Evolutionary conservation across 1,284 basidiomycete species (phyloP), one percentile per base, ranked within the genome.

Genomic region (Kwoniella shivajii): DNA sequence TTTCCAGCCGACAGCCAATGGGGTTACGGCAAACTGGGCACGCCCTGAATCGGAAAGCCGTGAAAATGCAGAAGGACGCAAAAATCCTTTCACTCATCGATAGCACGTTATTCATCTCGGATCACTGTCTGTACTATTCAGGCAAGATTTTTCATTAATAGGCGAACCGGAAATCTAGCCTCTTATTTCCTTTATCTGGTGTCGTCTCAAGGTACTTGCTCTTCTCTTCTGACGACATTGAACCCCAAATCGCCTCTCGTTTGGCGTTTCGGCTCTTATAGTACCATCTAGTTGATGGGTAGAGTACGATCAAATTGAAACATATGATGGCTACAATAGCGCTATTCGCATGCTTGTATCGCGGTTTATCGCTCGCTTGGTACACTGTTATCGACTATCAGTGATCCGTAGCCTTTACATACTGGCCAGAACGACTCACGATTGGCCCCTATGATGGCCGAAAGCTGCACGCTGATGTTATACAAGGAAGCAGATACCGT

Each of bases 391-490:
- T n/a, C n/a, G n/a, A n/a, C n/a, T n/a, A n/a, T n/a, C n/a, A n/a
- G n/a, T n/a, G n/a, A n/a, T n/a, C n/a, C n/a, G n/a, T n/a, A n/a
- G n/a, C n/a, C n/a, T n/a, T n/a, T n/a, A n/a, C n/a, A n/a, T n/a
- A n/a, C n/a, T n/a, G n/a, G n/a, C n/a, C n/a, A n/a, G n/a, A n/a
- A 18, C 6, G 2, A 55, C 53, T 44, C 16, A 49, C 53, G n/a
- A 36, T 73, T 73, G 18, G 66, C 58, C 11, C 69, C 69, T 10
- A 71, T 67, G 46, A 73, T 66, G 14, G 63, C 63, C 7, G 57
- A 61, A 1, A 61, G 50, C 51, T 73, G 71, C 4, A 73, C 71
- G n/a, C 45, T 43, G 60, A 73, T 73, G 49, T 73, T 73, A 56
- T 73, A 71, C 0, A 68, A 53, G 36, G 63, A 66, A n/a, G 64